These are phyloP conservation scores for Chamaenerion angustifolium DNA, from an alignment of 345 rosid species.

Conservation along the genomic window DNA sequence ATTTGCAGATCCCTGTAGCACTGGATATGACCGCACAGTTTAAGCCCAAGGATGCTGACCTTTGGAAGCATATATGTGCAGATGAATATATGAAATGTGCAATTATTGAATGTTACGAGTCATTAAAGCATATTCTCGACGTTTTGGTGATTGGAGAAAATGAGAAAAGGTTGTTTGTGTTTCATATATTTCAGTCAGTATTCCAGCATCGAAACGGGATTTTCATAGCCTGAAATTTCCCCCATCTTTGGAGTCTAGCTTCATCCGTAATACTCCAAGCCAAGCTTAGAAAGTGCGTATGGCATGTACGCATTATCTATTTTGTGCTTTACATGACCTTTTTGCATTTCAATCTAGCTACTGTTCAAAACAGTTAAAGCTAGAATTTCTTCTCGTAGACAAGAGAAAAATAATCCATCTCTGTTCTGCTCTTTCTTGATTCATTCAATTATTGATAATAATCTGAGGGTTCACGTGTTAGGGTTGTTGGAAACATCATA, in stretches of 20 bases:
- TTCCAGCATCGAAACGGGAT: background rate
- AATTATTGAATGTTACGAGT: constrained; percentile 91
- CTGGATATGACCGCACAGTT: constrained; percentile 91
- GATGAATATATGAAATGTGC: constrained; percentile 99
- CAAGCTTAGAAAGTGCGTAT: no score
- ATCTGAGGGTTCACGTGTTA: constrained; percentile 19
- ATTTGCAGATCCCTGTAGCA: constrained; percentile 78
- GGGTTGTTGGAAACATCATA: constrained; percentile 77
- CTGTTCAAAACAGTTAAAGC: no score
- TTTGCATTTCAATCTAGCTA: no score
- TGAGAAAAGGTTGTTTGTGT: constrained; percentile 63
- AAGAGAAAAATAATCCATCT: background rate
- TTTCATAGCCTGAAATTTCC: background rate
- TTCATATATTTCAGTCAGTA: background rate
- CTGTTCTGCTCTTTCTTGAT: background rate
- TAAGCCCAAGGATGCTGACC: constrained; percentile 65
- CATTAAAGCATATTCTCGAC: constrained; percentile 67
- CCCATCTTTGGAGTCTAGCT: no score
- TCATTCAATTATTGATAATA: background rate
- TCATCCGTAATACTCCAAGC: no score
- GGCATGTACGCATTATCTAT: no score
- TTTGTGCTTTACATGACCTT: no score
- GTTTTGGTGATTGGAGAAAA: constrained; percentile 77
- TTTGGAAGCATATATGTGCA: constrained; percentile 89
- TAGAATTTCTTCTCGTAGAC: background rate